These are phyloP conservation scores for Magnolia kwangsiensis DNA, from an alignment of 164 flowering plant genomes.

Conservation along the genomic window DNA sequence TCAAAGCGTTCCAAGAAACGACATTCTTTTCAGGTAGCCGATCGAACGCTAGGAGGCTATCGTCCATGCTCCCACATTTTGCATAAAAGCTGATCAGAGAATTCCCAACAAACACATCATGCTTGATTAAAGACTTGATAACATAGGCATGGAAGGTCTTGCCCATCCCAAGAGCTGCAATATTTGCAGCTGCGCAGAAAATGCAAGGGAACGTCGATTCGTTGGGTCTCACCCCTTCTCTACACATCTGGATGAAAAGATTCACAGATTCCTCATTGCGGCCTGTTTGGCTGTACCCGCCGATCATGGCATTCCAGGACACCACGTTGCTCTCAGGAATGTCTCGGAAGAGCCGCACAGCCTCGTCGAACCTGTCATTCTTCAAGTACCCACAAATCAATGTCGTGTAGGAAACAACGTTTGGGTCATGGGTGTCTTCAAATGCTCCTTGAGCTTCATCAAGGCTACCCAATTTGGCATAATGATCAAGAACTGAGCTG, in stretches of 20 bases:
- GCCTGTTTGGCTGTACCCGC: slow-evolving; percentile 74
- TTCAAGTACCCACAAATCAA: slow-evolving; percentile 61
- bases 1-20: slow-evolving; percentile 87
- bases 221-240: slow-evolving; percentile 54
- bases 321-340: slow-evolving; percentile 78
- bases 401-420: slow-evolving; percentile 74
- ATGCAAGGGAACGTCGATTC: slow-evolving; percentile 60
- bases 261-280: slow-evolving; percentile 72
- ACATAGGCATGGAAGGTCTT: slow-evolving; percentile 75
- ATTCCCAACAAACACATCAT: slow-evolving; percentile 54
- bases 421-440: slow-evolving; percentile 50
- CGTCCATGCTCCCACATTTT: slow-evolving; percentile 86
- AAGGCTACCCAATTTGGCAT: slow-evolving; percentile 45
- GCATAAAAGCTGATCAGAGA: slow-evolving; percentile 73
- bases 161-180: slow-evolving; percentile 70
- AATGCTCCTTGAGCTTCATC: slow-evolving; percentile 56
- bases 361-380: slow-evolving; percentile 51
- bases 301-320: slow-evolving; percentile 86
- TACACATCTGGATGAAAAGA: slow-evolving; percentile 60
- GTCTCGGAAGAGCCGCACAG: slow-evolving; percentile 34
- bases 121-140: slow-evolving; percentile 46
- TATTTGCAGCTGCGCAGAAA: slow-evolving; percentile 61
- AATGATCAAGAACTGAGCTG: slow-evolving; percentile 57
- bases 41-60: slow-evolving; percentile 48
- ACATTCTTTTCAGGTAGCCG: slow-evolving; percentile 39